Evolutionary conservation across 2,329 filamentous ascomycete species (phyloP).

Genomic region (Alternaria brassicae): DNA sequence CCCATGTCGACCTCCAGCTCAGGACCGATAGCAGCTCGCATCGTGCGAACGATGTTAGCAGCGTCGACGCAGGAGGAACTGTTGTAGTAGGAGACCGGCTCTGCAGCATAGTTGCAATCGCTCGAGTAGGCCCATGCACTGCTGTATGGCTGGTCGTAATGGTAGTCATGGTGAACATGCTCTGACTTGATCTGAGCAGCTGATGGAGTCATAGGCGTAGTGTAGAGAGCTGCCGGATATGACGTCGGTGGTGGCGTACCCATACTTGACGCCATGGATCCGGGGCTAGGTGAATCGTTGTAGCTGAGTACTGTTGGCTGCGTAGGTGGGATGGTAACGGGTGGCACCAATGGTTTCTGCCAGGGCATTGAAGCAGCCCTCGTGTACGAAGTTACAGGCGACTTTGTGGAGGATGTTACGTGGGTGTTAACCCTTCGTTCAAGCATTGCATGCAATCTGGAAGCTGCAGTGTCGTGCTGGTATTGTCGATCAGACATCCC

Average conservation of each 20-base stretch:
- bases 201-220: conserved; percentile 27
- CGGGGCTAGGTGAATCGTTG: conserved; percentile 40
- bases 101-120: conserved; percentile 22
- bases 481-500: conserved; percentile 31
- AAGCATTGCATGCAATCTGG: conserved; percentile 41
- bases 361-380: conserved; percentile 25
- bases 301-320: conserved; percentile 33
- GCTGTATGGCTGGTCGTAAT: conserved; percentile 31
- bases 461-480: conserved; percentile 39
- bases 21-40: conserved; percentile 50
- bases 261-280: conserved; percentile 43
- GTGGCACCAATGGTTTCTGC: conserved; percentile 28
- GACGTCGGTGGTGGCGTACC: conserved; percentile 39
- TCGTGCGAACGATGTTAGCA: conserved; percentile 55
- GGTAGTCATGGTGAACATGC: conserved; percentile 31
- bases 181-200: conserved; percentile 37
- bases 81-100: conserved; percentile 33
- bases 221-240: conserved; percentile 31
- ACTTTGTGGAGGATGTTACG: conserved; percentile 27
- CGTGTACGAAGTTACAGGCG: conserved; percentile 21
- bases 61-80: conserved; percentile 51
- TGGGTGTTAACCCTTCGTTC: conserved; percentile 38
- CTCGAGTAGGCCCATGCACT: conserved; percentile 34
- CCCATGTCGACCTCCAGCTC: conserved; percentile 53
- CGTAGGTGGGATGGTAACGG: conserved; percentile 31